phyloP scores from a whole-genome alignment of 768 basidiomycete genomes.

The Boletellus emodensis region DNA sequence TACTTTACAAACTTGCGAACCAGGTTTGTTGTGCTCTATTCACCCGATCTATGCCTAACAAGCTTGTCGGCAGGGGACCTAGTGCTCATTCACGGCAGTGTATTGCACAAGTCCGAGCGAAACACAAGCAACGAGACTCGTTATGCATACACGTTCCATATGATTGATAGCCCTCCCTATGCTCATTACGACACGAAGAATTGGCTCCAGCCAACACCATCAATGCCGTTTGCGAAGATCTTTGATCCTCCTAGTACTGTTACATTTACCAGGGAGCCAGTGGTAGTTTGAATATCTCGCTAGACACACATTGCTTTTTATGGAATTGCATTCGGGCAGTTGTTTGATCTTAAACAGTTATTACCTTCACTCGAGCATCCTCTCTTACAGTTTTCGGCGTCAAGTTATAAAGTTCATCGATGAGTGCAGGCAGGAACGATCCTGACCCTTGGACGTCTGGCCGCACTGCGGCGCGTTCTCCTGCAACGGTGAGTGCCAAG shows the following conservation, averaged over 20 bases:
- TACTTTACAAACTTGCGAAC: slow-evolving; percentile 65
- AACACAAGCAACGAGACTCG: slow-evolving; percentile 79
- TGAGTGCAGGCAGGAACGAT: slow-evolving; percentile 60
- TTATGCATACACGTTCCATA: slow-evolving; percentile 95
- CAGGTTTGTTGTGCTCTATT: slow-evolving; percentile 40
- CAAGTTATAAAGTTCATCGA: slow-evolving; percentile 55
- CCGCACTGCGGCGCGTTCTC: slow-evolving; percentile 52
- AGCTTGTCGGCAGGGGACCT: slow-evolving; percentile 59
- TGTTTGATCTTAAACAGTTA: neutral
- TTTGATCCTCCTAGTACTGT: slow-evolving; percentile 31
- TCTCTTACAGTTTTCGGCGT: slow-evolving; percentile 35
- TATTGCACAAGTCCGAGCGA: slow-evolving; percentile 87
- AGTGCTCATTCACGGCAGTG: slow-evolving; percentile 89
- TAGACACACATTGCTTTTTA: neutral
- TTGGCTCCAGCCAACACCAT: slow-evolving; percentile 87
- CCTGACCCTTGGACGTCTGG: slow-evolving; percentile 56
- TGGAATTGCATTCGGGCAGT: neutral
- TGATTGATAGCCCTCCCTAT: slow-evolving; percentile 74
- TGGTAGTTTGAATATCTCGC: too few species aligned
- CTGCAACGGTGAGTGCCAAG: slow-evolving; percentile 56
- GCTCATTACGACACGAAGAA: slow-evolving; percentile 86
- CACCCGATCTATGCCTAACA: neutral
- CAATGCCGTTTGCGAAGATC: slow-evolving; percentile 75
- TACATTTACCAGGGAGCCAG: neutral
- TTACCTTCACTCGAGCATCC: slow-evolving; percentile 27